Evolutionary conservation across 202 grass and related monocot genomes (phyloP).

Genomic region (Setaria viridis): DNA sequence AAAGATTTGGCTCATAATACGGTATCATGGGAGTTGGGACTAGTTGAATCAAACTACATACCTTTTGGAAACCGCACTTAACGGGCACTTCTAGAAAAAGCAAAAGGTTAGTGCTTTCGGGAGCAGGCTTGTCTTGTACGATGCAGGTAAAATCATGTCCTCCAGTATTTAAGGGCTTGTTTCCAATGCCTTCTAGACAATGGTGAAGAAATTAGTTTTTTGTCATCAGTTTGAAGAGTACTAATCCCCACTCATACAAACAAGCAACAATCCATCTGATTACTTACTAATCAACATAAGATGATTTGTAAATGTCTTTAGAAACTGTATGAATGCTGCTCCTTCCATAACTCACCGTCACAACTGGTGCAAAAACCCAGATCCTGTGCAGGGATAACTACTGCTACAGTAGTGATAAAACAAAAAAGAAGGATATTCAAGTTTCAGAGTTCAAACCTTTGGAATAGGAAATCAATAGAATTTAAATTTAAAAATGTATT

Average conservation of each 20-base stretch:
- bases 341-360: neutral
- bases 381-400: too few relatives aligned
- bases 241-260: neutral
- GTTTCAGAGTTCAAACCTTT: too few relatives aligned
- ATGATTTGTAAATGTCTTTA: neutral
- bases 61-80: slow-evolving; percentile 33
- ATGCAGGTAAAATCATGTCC: slow-evolving; percentile 1
- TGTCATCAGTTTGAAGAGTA: neutral
- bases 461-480: too few relatives aligned
- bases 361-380: neutral
- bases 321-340: neutral
- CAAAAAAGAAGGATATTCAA: too few relatives aligned
- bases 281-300: neutral
- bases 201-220: neutral
- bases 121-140: slow-evolving; percentile 31
- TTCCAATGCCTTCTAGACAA: slow-evolving; percentile 7
- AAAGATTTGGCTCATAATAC: slow-evolving; percentile 34
- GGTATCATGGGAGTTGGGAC: slow-evolving; percentile 38
- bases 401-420: too few relatives aligned
- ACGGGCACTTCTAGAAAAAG: slow-evolving; percentile 42
- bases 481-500: too few relatives aligned
- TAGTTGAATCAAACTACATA: slow-evolving; percentile 32
- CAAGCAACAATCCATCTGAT: neutral
- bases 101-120: slow-evolving; percentile 28
- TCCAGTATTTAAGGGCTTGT: neutral